Evolutionary conservation across 371 early-diverging fungal species (phyloP), one percentile per base, ranked within the genome.

Genomic region (Mucor velutinosus): DNA sequence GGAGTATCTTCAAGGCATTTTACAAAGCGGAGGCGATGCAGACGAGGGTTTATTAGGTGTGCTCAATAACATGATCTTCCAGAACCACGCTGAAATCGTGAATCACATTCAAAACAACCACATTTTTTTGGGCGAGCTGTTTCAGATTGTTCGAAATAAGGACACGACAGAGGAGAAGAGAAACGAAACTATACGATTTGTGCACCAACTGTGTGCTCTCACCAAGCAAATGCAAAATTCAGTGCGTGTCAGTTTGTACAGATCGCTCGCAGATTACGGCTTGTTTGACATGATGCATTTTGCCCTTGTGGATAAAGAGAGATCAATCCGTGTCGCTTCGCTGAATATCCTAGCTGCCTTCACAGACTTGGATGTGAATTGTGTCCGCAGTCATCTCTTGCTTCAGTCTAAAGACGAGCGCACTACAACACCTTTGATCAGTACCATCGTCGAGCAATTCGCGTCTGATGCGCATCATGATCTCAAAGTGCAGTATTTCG

Each of bases 1-100:
- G 5, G 93, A 91, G 65, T 97, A 88, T 63, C 79, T 97, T 14
- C 90, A 92, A 58, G 95, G 94, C 69, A 90, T 90, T 0, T 92
- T 92, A 3, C 79, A 95, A 17, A 87, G 87, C 10, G 33, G 33
- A 7, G 83, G 90, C 1, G 71, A 87, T 23, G 69, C 92, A 29
- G 94, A 94, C 63, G 97, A 97, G 32, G 76, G 76, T 4, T 85
- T 90, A 5, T 78, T 87, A 35, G 82, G 94, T 1, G 79, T 87
- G 11, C 70, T 97, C 49, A 85, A 85, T 37, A 86, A 92, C 0
- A 75, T 95, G 56, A 87, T 92, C 7, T 92, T 88, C 71, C 91
- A 90, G 76, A 93, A 92, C 70, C 85, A 95, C 66, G 80, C 90
- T 41, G 95, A 95, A 27, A 93, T 97, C 45, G 82, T 95, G 58